Conservation (phyloP, 305 asterid genomes). For the Solanum aculeatissimum region DNA sequence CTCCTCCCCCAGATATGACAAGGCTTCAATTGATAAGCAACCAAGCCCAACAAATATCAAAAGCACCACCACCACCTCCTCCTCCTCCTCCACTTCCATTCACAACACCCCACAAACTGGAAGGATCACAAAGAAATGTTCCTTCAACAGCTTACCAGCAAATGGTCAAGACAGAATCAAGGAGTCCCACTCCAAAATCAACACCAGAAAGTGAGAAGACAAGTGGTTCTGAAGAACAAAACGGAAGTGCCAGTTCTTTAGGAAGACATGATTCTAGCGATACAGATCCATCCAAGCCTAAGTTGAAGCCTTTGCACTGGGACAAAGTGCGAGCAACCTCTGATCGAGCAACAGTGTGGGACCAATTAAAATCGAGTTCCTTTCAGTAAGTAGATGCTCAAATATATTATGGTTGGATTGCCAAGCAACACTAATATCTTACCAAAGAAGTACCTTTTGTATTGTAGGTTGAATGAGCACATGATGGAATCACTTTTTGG, state of each 20-base stretch:
- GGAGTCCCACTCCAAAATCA: conserved; percentile 26
- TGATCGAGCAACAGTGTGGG: conserved; percentile 89
- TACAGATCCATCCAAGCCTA: conserved; percentile 48
- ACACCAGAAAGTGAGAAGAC: conserved; percentile 18
- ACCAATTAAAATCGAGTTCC: conserved; percentile 77
- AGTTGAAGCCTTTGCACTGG: conserved; percentile 91
- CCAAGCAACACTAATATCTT: not conserved
- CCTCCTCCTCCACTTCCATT: conserved; percentile 29
- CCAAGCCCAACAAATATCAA: conserved; percentile 24
- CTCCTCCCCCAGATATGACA: conserved; percentile 72
- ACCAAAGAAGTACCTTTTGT: not conserved
- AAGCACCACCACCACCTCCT: conserved; percentile 20
- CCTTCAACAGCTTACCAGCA: conserved; percentile 18
- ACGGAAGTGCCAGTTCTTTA: conserved; percentile 18
- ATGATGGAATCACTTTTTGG: conserved; percentile 94
- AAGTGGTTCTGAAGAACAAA: conserved; percentile 12
- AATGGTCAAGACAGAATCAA: conserved; percentile 23
- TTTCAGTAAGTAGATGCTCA: conserved; percentile 50
- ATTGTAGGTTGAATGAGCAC: conserved; percentile 70
- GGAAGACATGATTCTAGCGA: conserved; percentile 32
- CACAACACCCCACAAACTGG: conserved; percentile 21
- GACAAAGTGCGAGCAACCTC: conserved; percentile 96
- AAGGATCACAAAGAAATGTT: not conserved
- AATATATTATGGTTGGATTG: not conserved
- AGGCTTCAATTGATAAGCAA: conserved; percentile 49